Conservation (phyloP, 2,329 filamentous ascomycete species). For the Zymoseptoria passerinii region DNA sequence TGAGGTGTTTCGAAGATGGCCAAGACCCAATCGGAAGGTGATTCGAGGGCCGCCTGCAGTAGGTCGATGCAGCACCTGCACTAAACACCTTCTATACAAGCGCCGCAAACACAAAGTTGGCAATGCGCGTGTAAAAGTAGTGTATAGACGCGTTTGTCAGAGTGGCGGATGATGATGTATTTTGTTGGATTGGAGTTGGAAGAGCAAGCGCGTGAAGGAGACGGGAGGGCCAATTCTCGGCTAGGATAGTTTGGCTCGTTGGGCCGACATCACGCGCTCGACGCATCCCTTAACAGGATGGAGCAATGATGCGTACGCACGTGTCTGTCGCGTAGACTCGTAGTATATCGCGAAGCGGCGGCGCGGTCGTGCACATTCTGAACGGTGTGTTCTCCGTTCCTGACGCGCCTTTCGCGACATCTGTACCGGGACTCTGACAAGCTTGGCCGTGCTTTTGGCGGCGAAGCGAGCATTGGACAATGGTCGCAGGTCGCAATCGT, state of each 20-base stretch:
- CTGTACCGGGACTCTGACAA: background rate
- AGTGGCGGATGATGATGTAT: slow-evolving; percentile 1
- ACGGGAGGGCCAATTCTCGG: background rate
- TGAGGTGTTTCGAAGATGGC: slow-evolving; percentile 3
- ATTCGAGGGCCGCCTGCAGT: slow-evolving; percentile 8
- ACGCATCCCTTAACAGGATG: too few relatives aligned
- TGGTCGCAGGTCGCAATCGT: background rate
- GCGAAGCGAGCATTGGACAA: background rate
- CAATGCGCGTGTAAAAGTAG: slow-evolving; percentile 5
- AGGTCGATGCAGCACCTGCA: slow-evolving; percentile 5
- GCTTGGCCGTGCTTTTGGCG: background rate
- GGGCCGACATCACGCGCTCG: slow-evolving; percentile 3
- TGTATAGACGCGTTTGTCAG: slow-evolving; percentile 7
- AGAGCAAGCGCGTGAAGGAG: background rate
- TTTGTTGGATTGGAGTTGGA: slow-evolving; percentile 1
- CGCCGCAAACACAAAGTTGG: slow-evolving; percentile 8
- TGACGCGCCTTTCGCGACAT: background rate
- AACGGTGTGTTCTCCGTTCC: background rate
- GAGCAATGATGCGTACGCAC: background rate
- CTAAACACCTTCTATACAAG: slow-evolving; percentile 6
- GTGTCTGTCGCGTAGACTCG: background rate
- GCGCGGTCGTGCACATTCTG: background rate
- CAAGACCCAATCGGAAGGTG: slow-evolving; percentile 8
- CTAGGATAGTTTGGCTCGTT: background rate
- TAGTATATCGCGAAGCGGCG: background rate